These are phyloP conservation scores for Schrenkiella parvula DNA, from an alignment of 345 rosid species.

Conservation along the genomic window DNA sequence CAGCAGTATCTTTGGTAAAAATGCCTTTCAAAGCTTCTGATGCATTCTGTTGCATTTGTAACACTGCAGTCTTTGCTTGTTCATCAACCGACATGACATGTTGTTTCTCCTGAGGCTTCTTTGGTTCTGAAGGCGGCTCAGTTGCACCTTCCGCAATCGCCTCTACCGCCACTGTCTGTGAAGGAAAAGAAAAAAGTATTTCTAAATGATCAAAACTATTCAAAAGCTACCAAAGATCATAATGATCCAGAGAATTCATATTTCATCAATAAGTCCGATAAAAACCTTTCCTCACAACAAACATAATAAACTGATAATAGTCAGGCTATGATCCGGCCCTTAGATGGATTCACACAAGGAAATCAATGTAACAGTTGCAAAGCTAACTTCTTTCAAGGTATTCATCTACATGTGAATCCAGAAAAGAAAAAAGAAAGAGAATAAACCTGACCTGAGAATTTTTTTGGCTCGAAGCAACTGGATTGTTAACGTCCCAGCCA, in stretches of 20 bases:
- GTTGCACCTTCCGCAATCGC: neutral
- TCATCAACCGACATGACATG: neutral
- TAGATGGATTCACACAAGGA: neutral
- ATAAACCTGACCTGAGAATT: conserved; percentile 16
- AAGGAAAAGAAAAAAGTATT: neutral
- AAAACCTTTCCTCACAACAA: neutral
- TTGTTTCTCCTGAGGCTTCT: conserved; percentile 24
- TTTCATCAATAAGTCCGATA: neutral
- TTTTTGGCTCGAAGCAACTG: conserved; percentile 27
- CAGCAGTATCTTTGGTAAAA: conserved; percentile 26
- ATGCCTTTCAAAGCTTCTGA: conserved; percentile 39
- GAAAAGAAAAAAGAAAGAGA: neutral
- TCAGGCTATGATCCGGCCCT: neutral
- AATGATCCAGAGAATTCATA: neutral
- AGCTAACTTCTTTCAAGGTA: neutral
- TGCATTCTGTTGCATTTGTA: conserved; percentile 39
- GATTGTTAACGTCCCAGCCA: conserved; percentile 59
- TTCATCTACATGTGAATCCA: neutral
- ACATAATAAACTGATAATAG: neutral
- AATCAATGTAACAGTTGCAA: neutral
- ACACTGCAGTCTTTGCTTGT: neutral
- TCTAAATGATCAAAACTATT: neutral
- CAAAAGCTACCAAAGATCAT: conserved; percentile 1
- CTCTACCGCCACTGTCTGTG: conserved; percentile 7
- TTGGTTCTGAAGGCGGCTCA: conserved; percentile 11